Base-by-base conservation (phyloP, 164 flowering plant genomes). In the Akebia trifoliata region DNA sequence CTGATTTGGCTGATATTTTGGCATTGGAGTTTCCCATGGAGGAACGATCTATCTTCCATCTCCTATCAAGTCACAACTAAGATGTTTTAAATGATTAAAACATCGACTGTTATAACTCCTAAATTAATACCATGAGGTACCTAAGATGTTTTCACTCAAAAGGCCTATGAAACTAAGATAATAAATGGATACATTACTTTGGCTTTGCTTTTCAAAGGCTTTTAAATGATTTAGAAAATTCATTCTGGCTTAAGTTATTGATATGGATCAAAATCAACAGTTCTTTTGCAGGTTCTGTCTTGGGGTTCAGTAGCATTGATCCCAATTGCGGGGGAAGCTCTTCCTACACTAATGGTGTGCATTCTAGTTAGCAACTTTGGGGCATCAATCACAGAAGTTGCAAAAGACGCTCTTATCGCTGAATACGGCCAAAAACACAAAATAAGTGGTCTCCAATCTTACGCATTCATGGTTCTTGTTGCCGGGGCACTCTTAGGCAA, bases 361-460 rank as follows among this genome's bases (percentile, higher is more conserved):
- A 87, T 85, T 51, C 82, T 89, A 54, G 72, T 87, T 17, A 73
- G 87, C 65, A 92, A 87, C 60, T 74, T 86, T 43, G 98, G 98
- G 31, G 96, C 96, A 51, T 84, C 96, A 40, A 68, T 87, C 31
- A 66, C 93, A 26, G 98, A 89, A 74, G 96, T 92, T 44, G 91
- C 95, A 34, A 79, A 78, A 54, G 95, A 92, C 65, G 95, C 95
- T 51, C 87, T 92, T 39, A 71, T 85, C 34, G 90, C 96, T 6
- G 98, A 89, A 54, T 85, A 79, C 54, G 89, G 93, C 34, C 74
- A 81, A 46, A 74, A 62, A 44, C 66, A 75, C 62, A 77, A 64
- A 57, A 56, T 77, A 24, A 57, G 57, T 20, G 87, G 90, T 40
- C 84, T 89, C 47, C 98, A 92, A 60, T 82, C 98, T 39, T 85